Evolutionary conservation across 352 stramenopile species (phyloP), one percentile per base, ranked within the genome.

Genomic region (Phytophthora pisi): DNA sequence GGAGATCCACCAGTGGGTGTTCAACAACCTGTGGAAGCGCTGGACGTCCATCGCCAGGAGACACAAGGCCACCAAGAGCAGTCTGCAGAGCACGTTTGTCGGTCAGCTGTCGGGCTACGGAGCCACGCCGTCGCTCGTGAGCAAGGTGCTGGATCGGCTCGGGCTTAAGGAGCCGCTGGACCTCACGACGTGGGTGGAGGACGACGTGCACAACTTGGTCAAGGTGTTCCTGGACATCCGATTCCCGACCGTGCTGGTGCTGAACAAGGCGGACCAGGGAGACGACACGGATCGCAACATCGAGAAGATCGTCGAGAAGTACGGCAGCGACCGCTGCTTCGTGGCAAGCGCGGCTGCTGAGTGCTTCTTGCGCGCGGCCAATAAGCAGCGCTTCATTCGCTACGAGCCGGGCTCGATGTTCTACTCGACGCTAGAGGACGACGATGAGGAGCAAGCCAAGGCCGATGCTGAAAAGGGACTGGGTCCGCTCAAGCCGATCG

Each of bases 1-100:
- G 51, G 90, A 97, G 73, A 95, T 97, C 63, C 87, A 97, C 61
- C 82, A 87, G 61, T 97, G 90, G 90, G 79, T 97, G 11, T 97
- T 90, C 61, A 93, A 81, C 61, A 97, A 97, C 57, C 79, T 97
- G 9, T 95, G 86, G 87, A 89, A 83, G 51, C 82, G 84, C 40
- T 97, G 90, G 90, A 68, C 63, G 5, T 91, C 86, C 6, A 95
- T 97, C 64, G 80, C 83, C 9, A 76, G 90, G 23, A 76, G 87
- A 52, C 89, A 97, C 63, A 64, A 76, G 36, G 79, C 88, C 1
- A 93, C 86, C 7, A 92, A 94, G 62, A 88, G 81, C 63, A 89
- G 76, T 61, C 55, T 93, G 20, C 61, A 77, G 15, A 79, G 60
- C 36, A 96, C 89, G 13, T 89, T 96, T 42, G 58, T 93, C 11